Evolutionary conservation across 495 filamentous ascomycete species (phyloP).

Genomic region (Bathelium albidoporum): DNA sequence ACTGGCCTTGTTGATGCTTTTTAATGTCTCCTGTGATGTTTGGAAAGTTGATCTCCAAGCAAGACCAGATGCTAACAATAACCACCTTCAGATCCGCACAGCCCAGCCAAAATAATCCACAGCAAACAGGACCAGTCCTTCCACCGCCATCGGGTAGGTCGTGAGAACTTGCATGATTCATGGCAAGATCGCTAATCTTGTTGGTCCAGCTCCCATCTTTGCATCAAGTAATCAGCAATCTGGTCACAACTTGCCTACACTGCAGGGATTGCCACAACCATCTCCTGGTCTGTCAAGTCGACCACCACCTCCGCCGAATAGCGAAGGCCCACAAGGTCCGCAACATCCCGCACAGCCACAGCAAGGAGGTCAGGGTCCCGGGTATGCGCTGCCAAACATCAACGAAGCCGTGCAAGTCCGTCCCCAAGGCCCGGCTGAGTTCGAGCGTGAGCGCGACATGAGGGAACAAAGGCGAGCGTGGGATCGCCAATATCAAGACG

Average conservation of each 20-base stretch:
- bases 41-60: not conserved
- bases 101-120: not conserved
- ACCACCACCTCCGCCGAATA: not conserved
- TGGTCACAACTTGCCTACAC: not conserved
- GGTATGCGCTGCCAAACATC: conserved; percentile 1
- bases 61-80: not conserved
- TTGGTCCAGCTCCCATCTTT: not conserved
- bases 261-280: not conserved
- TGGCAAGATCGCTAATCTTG: not conserved
- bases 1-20: not conserved
- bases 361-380: conserved; percentile 1
- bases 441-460: not conserved
- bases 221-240: not conserved
- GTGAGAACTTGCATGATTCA: not conserved
- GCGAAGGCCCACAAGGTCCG: not conserved
- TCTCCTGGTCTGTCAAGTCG: not conserved
- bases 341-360: not conserved
- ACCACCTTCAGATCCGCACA: not conserved
- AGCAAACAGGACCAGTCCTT: not conserved
- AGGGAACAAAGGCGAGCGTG: not conserved
- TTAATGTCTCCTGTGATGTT: not conserved
- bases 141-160: not conserved
- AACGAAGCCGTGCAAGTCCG: not conserved
- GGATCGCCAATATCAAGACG: not conserved
- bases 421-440: not conserved